A percentile compares a stretch with the other conserved stretches of the same genome.
phyloP scores from a whole-genome alignment of 306 rosid genomes.

The Purshia tridentata region DNA sequence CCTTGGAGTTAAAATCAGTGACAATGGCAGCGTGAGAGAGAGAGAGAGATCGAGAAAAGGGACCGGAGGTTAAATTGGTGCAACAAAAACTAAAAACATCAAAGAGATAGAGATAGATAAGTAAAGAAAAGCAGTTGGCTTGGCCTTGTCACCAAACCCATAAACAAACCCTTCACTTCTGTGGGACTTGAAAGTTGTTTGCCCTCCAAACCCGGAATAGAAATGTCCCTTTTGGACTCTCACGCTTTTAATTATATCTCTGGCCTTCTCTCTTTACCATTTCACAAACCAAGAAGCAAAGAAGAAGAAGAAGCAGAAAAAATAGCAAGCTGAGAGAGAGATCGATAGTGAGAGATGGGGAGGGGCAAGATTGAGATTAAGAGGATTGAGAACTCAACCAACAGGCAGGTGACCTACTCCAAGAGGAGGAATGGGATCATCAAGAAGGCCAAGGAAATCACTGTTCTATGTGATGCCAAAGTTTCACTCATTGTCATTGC shows the following conservation, averaged over 20 bases:
- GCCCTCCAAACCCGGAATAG: conserved; percentile 55
- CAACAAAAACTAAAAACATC: conserved; percentile 14
- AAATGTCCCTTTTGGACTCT: conserved; percentile 15
- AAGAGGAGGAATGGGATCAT: conserved; percentile 83
- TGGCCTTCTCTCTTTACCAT: conserved; percentile 22
- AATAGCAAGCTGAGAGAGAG: neutral
- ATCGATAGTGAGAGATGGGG: conserved; percentile 52
- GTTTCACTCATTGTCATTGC: conserved; percentile 65
- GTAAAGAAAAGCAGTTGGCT: conserved; percentile 36
- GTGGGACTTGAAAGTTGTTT: conserved; percentile 64
- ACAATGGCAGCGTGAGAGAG: neutral
- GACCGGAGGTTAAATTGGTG: conserved; percentile 52
- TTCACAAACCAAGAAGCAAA: neutral
- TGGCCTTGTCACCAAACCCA: conserved; percentile 61
- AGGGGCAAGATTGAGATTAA: conserved; percentile 97
- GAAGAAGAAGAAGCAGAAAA: neutral
- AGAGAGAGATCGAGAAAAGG: neutral
- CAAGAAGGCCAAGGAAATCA: conserved; percentile 82
- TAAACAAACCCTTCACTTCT: conserved; percentile 53
- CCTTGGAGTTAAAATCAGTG: conserved; percentile 15
- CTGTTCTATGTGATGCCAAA: conserved; percentile 83
- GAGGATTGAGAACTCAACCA: conserved; percentile 84
- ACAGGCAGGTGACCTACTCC: conserved; percentile 82
- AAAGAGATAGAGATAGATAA: neutral
- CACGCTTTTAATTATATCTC: neutral